Evolutionary conservation across 257 asterid species (phyloP).

Genomic region (Scutellaria minor): DNA sequence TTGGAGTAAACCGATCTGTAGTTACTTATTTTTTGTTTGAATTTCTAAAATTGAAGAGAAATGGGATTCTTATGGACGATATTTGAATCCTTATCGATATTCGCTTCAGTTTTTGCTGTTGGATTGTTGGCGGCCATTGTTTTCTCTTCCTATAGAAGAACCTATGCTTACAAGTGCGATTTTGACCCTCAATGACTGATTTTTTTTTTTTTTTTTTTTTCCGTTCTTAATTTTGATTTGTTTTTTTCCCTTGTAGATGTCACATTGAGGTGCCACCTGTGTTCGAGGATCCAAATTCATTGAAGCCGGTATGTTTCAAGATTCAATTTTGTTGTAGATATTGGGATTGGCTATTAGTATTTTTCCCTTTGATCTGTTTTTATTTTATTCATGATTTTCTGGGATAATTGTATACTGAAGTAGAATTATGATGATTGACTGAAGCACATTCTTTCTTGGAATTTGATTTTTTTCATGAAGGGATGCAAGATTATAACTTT

Average conservation of each 20-base stretch:
- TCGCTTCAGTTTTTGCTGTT: constrained; percentile 48
- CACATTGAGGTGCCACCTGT: constrained; percentile 81
- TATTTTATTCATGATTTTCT: background rate
- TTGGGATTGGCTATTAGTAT: constrained; percentile 8
- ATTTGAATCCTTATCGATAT: constrained; percentile 56
- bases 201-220: background rate
- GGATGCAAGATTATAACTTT: background rate
- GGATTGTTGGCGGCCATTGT: constrained; percentile 59
- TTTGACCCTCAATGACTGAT: constrained; percentile 16
- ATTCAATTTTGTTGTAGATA: constrained; percentile 13
- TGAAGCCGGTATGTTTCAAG: constrained; percentile 54
- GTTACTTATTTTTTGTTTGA: background rate
- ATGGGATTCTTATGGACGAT: constrained; percentile 60
- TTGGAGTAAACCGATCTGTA: constrained; percentile 11
- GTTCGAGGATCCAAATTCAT: constrained; percentile 90
- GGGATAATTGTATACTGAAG: background rate
- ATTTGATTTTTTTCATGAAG: background rate
- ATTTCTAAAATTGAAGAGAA: constrained; percentile 20
- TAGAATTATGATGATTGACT: constrained; percentile 4
- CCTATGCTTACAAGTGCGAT: constrained; percentile 61
- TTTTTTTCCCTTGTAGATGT: constrained; percentile 41
- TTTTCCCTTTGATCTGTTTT: constrained; percentile 1
- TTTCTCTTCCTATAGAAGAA: constrained; percentile 67
- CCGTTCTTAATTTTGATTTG: constrained; percentile 12
- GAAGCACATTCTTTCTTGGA: constrained; percentile 7